Conservation (phyloP, 2,329 filamentous ascomycete genomes). For the Biscogniauxia marginata region DNA sequence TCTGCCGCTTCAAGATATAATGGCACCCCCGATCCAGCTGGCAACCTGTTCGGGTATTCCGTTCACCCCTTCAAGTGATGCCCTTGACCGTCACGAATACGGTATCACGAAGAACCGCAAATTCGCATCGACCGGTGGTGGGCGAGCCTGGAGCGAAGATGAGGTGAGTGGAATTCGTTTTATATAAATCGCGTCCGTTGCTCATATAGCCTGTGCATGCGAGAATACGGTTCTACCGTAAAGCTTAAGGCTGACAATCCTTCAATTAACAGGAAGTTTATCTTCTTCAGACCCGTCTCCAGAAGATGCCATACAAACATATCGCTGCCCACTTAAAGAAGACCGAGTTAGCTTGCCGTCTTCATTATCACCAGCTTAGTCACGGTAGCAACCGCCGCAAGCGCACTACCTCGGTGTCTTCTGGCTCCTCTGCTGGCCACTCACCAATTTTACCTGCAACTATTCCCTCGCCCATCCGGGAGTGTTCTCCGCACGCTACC, state of each 20-base stretch:
- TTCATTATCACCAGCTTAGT: slow-evolving; percentile 84
- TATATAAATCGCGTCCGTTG: not conserved
- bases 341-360: slow-evolving; percentile 81
- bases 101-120: slow-evolving; percentile 66
- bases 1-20: slow-evolving; percentile 28
- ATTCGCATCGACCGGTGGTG: slow-evolving; percentile 68
- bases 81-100: slow-evolving; percentile 57
- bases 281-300: slow-evolving; percentile 77
- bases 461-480: slow-evolving; percentile 50
- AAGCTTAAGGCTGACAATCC: slow-evolving; percentile 9
- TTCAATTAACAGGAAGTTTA: slow-evolving; percentile 70
- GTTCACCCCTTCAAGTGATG: slow-evolving; percentile 53
- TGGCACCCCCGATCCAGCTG: slow-evolving; percentile 53
- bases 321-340: slow-evolving; percentile 84
- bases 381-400: slow-evolving; percentile 80
- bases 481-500: slow-evolving; percentile 47
- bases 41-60: slow-evolving; percentile 39
- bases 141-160: slow-evolving; percentile 81
- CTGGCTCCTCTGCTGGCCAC: slow-evolving; percentile 56
- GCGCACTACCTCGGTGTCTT: slow-evolving; percentile 69
- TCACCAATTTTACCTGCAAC: slow-evolving; percentile 50
- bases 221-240: not conserved
- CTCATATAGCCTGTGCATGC: not conserved
- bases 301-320: slow-evolving; percentile 90
- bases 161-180: slow-evolving; percentile 56